Evolutionary conservation across 495 filamentous ascomycete species (phyloP).

Genomic region (Parmelia sp.): DNA sequence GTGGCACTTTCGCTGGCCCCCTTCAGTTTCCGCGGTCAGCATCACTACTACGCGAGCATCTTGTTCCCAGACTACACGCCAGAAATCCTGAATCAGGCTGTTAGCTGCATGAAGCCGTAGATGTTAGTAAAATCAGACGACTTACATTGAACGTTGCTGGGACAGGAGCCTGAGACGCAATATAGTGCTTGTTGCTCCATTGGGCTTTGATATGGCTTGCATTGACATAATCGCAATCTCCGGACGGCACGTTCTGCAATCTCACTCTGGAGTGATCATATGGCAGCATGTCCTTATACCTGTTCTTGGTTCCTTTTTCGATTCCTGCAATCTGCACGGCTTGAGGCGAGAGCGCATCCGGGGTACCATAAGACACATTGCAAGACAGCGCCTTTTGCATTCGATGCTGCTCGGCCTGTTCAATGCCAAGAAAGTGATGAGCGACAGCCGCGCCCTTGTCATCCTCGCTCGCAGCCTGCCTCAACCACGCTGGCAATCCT

Average conservation of each 20-base stretch:
- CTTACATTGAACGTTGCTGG: conserved; percentile 87
- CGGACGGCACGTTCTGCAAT: conserved; percentile 60
- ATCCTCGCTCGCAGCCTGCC: conserved; percentile 52
- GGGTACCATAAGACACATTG: conserved; percentile 49
- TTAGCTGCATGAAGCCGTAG: conserved; percentile 12
- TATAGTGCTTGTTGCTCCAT: conserved; percentile 80
- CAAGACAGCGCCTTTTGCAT: conserved; percentile 85
- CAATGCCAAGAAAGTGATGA: conserved; percentile 75
- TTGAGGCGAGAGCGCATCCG: conserved; percentile 24
- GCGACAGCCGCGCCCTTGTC: conserved; percentile 77
- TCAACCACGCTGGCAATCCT: conserved; percentile 70
- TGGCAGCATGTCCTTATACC: conserved; percentile 96
- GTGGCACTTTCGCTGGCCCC: conserved; percentile 91
- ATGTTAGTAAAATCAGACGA: conserved; percentile 19
- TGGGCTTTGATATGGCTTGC: conserved; percentile 76
- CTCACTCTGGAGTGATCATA: conserved; percentile 91
- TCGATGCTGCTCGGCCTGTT: conserved; percentile 75
- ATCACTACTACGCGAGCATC: conserved; percentile 92
- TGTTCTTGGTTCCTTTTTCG: conserved; percentile 89
- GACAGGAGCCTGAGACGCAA: conserved; percentile 89
- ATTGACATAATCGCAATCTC: conserved; percentile 91
- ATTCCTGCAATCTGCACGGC: conserved; percentile 71
- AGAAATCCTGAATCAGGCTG: conserved; percentile 68
- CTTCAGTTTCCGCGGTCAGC: conserved; percentile 91
- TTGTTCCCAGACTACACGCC: conserved; percentile 96